Conservation (phyloP, 768 basidiomycete species). For the Boletus coccyginus region DNA sequence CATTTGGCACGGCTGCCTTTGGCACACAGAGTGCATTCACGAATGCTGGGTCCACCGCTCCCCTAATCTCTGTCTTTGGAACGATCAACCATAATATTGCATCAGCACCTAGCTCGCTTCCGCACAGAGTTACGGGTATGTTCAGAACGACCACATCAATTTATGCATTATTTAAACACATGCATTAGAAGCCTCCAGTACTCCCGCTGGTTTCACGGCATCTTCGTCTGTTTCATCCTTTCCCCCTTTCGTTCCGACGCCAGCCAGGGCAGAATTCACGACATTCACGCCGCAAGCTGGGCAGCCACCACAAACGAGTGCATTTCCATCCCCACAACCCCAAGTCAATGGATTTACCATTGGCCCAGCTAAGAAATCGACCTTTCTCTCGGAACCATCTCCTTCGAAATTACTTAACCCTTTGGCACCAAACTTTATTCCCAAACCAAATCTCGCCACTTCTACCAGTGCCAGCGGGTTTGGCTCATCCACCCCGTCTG, state of each 20-base stretch:
- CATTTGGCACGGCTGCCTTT: slow-evolving; percentile 31
- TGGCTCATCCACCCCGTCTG: not conserved
- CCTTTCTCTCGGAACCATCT: slow-evolving; percentile 4
- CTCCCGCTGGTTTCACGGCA: not conserved
- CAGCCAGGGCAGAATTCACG: not conserved
- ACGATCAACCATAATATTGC: not conserved
- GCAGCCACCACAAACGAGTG: not conserved
- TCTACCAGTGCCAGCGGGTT: not conserved
- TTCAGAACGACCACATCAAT: not conserved
- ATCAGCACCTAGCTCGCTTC: not conserved
- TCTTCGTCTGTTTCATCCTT: not conserved
- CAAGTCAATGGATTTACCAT: not conserved
- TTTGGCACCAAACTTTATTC: slow-evolving; percentile 18
- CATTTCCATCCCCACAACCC: not conserved
- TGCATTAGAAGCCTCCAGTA: not conserved
- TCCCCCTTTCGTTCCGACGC: not conserved
- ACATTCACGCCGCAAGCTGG: not conserved
- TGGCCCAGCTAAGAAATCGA: not conserved
- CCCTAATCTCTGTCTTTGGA: slow-evolving; percentile 8
- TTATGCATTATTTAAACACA: not conserved
- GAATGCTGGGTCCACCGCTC: not conserved
- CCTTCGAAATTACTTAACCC: slow-evolving; percentile 16
- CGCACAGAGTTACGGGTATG: slow-evolving; percentile 14
- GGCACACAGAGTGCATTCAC: slow-evolving; percentile 4
- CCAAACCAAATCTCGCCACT: not conserved